Base-by-base conservation (phyloP, 768 basidiomycete genomes). In the Ramaria rubella region DNA sequence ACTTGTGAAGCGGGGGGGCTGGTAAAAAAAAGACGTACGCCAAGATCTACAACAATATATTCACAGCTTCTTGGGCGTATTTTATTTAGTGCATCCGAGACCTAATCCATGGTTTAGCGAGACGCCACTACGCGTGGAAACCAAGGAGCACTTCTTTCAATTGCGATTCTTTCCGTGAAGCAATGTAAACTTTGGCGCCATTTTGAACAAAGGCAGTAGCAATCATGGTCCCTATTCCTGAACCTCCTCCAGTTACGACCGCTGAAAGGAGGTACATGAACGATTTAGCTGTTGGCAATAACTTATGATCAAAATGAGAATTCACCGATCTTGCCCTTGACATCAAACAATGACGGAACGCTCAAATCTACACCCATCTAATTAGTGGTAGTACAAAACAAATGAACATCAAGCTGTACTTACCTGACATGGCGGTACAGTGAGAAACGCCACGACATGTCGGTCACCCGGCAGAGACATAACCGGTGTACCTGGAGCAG, bases 121-220 rank as follows among this genome's bases (percentile, higher is more conserved):
- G 30, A 40, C 42, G 6, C 40, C n/a, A 42, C 6, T n/a, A 36
- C 26, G 12, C 4, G 38, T 12, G 6, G 3, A 23, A 5, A 14
- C 19, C 11, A 24, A 49, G 77, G 51, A n/a, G n/a, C 55, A 86
- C 88, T 77, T 87, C 80, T 71, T 86, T 82, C 57, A 94, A 76
- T 63, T 86, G 85, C 19, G 75, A 67, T 72, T 90, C 87, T 67
- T 91, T 93, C 55, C 92, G 77, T 11, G 89, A 85, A 14, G 92
- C 90, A 61, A 94, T 92, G 72, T 94, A 93, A 40, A 95, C 92
- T 62, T 82, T 86, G 31, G 86, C 89, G 12, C 92, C 92, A 63
- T 94, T 93, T 70, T 85, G 81, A 1, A 86, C 87, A 62, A 90
- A 85, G 1, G 87, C 85, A 0, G 81, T 73, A 23, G 92, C 90